These are phyloP conservation scores for Penicillium daleae DNA, from an alignment of 495 filamentous ascomycete genomes.

Conservation along the genomic window DNA sequence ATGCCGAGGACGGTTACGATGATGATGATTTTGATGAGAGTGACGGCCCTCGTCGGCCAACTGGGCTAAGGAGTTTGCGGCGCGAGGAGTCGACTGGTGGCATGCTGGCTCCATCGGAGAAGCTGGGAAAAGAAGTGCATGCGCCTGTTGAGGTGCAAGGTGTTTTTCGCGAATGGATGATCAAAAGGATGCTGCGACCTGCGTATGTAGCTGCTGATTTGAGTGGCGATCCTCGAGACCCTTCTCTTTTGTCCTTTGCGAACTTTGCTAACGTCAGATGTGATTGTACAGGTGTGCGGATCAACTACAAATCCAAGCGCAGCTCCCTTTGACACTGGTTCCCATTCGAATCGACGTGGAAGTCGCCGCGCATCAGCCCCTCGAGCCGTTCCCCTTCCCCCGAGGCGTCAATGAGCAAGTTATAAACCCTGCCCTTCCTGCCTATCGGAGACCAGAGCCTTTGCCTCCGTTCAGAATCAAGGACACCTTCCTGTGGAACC, in stretches of 20 bases:
- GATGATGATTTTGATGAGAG: conserved; percentile 94
- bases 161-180: conserved; percentile 94
- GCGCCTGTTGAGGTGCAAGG: conserved; percentile 84
- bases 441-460: conserved; percentile 75
- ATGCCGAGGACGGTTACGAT: conserved; percentile 93
- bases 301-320: conserved; percentile 80
- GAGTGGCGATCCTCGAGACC: background rate
- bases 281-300: conserved; percentile 46
- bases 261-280: conserved; percentile 14
- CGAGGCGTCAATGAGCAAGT: conserved; percentile 61
- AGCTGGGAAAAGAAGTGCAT: conserved; percentile 81
- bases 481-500: conserved; percentile 95
- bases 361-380: conserved; percentile 75
- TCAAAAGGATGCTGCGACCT: conserved; percentile 65
- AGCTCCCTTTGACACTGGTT: conserved; percentile 85
- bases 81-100: conserved; percentile 72
- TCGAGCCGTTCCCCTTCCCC: conserved; percentile 70
- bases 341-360: conserved; percentile 97
- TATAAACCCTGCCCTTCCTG: conserved; percentile 67
- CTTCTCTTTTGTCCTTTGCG: background rate
- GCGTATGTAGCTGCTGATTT: conserved; percentile 38
- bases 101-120: conserved; percentile 66
- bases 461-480: conserved; percentile 84
- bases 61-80: conserved; percentile 79
- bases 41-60: conserved; percentile 76